A percentile compares a stretch with the other conserved stretches of the same genome.
These are phyloP conservation scores for Oryza glumipatula DNA, from an alignment of 176 grass and related monocot genomes.

Conservation along the genomic window DNA sequence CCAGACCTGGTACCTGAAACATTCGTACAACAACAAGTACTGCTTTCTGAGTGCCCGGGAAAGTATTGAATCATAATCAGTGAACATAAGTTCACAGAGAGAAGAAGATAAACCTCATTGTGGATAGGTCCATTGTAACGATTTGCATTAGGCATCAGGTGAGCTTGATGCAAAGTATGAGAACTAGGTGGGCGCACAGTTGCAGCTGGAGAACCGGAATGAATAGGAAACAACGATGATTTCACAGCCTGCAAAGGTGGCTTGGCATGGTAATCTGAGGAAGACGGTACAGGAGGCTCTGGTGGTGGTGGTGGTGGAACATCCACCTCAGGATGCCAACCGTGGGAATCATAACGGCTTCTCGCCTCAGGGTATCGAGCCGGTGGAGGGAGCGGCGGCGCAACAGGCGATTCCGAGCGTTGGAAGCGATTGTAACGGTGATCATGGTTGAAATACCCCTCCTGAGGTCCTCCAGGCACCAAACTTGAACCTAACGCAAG, in stretches of 20 bases:
- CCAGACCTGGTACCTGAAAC: slow-evolving; percentile 49
- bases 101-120: slow-evolving; percentile 36
- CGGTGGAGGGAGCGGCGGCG: slow-evolving; percentile 18
- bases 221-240: slow-evolving; percentile 69
- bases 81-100: slow-evolving; percentile 12
- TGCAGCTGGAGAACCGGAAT: slow-evolving; percentile 33
- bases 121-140: slow-evolving; percentile 39
- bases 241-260: slow-evolving; percentile 35
- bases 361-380: slow-evolving; percentile 39
- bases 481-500: slow-evolving; percentile 22
- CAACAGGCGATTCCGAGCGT: slow-evolving; percentile 15
- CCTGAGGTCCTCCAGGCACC: slow-evolving; percentile 13
- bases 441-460: slow-evolving; percentile 33
- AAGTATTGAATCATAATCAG: slow-evolving; percentile 13
- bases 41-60: slow-evolving; percentile 32
- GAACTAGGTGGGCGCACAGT: slow-evolving; percentile 31
- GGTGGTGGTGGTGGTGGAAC: slow-evolving; percentile 31
- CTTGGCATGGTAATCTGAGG: slow-evolving; percentile 27
- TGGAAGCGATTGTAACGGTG: slow-evolving; percentile 41
- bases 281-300: slow-evolving; percentile 38
- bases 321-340: slow-evolving; percentile 45
- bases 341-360: slow-evolving; percentile 25
- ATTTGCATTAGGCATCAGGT: slow-evolving; percentile 38
- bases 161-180: slow-evolving; percentile 42
- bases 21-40: slow-evolving; percentile 23